Conservation (phyloP, 805 yeast species). For the Lipomyces lipofer region DNA sequence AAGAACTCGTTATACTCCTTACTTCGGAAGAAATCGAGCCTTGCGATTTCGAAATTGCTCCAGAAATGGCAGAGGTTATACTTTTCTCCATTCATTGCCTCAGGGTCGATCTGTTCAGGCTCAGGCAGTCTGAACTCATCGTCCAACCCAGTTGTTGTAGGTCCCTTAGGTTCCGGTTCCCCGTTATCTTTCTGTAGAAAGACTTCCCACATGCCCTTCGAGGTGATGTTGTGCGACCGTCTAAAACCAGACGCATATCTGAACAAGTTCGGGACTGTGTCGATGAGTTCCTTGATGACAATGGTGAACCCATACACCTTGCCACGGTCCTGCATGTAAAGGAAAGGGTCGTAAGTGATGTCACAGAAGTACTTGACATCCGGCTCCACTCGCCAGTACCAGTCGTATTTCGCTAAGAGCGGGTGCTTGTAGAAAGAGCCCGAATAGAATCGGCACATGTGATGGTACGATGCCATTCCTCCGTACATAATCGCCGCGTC, state of each 20-base stretch:
- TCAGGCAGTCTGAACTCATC: slow-evolving; percentile 20
- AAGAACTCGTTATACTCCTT: slow-evolving; percentile 67
- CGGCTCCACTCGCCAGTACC: slow-evolving; percentile 98
- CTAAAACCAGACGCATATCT: slow-evolving; percentile 68
- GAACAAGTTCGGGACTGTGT: slow-evolving; percentile 81
- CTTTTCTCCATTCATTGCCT: slow-evolving; percentile 63
- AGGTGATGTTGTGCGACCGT: slow-evolving; percentile 47
- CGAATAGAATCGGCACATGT: slow-evolving; percentile 92
- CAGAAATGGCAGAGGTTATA: slow-evolving; percentile 88
- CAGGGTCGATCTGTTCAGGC: slow-evolving; percentile 43
- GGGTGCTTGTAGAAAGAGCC: slow-evolving; percentile 83
- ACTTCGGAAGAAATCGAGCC: slow-evolving; percentile 70
- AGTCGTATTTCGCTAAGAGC: slow-evolving; percentile 65
- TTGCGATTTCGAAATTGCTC: slow-evolving; percentile 87
- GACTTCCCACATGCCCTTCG: slow-evolving; percentile 70
- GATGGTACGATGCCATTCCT: slow-evolving; percentile 75
- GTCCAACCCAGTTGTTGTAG: slow-evolving; percentile 26
- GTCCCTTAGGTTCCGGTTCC: slow-evolving; percentile 13
- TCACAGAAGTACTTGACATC: slow-evolving; percentile 89
- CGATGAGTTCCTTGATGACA: slow-evolving; percentile 70
- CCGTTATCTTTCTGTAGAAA: slow-evolving; percentile 46
- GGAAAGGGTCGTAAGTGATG: slow-evolving; percentile 85
- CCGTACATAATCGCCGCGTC: slow-evolving; percentile 86
- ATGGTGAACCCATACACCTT: slow-evolving; percentile 87
- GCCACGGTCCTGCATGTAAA: slow-evolving; percentile 65